Evolutionary conservation across 305 asterid genomes (phyloP), one percentile per base, ranked within the genome.

Genomic region (Rubia balearica): DNA sequence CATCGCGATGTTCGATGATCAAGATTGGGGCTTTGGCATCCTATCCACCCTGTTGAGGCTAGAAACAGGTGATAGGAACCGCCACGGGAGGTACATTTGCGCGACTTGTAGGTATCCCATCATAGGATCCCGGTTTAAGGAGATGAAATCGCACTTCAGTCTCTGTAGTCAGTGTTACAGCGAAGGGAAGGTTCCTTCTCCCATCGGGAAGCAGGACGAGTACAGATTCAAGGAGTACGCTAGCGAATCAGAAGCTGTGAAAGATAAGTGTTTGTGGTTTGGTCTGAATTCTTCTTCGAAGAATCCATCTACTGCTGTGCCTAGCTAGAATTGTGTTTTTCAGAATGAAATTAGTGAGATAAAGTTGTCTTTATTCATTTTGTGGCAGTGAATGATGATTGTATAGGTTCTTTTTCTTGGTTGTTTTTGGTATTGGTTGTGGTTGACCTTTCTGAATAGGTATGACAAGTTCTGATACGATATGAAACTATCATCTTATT

Each of bases 61-160:
- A 12, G 99, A 94, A 75, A 73, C 30, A 0, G 89, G 97, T 24
- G 99, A 94, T 38, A 86, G 99, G 82, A 87, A 86, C 74, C 96
- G 98, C 2, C 99, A 94, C 46, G 98, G 98, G 13, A 82, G 82
- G 70, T 96, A 91, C 65, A 82, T 84, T 46, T 94, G 99, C 72
- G 87, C 88, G 4, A 85, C 95, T 42, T 94, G 99, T 69, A 82
- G 95, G 11, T 94, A 94, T 56, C 98, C 98, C 1, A 80, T 94
- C 16, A 89, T 91, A 6, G 99, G 99, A n/a, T 89, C 98, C 13
- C 89, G 98, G 3, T 94, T 89, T 77, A 89, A 82, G 85, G 99
- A 94, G 81, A 83, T 80, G 86, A 89, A 86, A 78, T 81, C 87
- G 0, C 89, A 83, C 65, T 79, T 94, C 61, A 94, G 96, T 80